Evolutionary conservation across 345 rosid species (phyloP), one percentile per base, ranked within the genome.

Genomic region (Boechera retrofracta): DNA sequence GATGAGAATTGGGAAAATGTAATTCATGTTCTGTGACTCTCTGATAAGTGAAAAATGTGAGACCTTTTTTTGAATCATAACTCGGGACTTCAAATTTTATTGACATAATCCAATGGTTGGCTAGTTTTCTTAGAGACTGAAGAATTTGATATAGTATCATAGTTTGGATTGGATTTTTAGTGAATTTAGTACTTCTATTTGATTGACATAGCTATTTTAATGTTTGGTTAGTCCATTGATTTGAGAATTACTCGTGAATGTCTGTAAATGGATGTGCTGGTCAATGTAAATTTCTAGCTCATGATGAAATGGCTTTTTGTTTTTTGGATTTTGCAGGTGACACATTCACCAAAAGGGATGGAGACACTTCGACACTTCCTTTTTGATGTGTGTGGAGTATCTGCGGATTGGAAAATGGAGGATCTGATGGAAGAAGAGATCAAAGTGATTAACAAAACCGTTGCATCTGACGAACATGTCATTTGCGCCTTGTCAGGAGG

Each of bases 401-500:
- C 79, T 76, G 90, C 97, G 1, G 91, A 83, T 59, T 95, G 99
- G 99, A 95, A 85, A 44, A 91, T 92, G 98, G 97, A 92, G 81
- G 84, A 89, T 84, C 81, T 95, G 24, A 52, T 91, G 86, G 99
- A 93, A 64, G 94, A 93, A 84, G 98, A 95, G 82, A 87, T 95
- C 71, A 86, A 86, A 83, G 86, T 79, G 57, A 89, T 95, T 74
- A 91, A 83, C 24, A 73, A 73, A 65, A 83, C 85, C 0, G 89
- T 95, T 64, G 92, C 85, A 31, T 82, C 91, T 21, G 93, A 88
- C 56, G 98, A 93, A 11, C 98, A 88, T 71, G 98, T 89, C 73
- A 95, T 95, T 11, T 95, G 99, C 74, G 99, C 98, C 2, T 79
- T 95, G 39, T 95, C 97, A 0, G 99, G 99, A 29, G 98, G 99